Conservation (phyloP, 257 asterid genomes). For the Agastache rugosa region DNA sequence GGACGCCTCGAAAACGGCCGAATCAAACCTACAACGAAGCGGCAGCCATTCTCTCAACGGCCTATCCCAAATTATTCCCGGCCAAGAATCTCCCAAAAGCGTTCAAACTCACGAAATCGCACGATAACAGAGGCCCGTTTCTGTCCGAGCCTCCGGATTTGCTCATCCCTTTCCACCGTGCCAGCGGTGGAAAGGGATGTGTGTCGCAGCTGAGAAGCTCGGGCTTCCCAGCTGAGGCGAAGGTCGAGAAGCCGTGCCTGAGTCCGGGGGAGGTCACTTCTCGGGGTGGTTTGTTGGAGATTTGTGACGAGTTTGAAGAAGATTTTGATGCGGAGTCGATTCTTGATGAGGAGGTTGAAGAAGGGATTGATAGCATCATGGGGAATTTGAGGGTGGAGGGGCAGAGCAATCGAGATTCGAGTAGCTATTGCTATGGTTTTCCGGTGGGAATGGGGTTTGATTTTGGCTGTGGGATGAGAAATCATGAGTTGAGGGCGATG, state of each 20-base stretch:
- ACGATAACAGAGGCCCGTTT: constrained; percentile 34
- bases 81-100: constrained; percentile 61
- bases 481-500: constrained; percentile 51
- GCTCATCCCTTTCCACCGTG: constrained; percentile 47
- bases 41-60: constrained; percentile 75
- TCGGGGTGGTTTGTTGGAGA: constrained; percentile 31
- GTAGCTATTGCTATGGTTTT: constrained; percentile 53
- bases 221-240: constrained; percentile 33
- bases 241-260: constrained; percentile 49
- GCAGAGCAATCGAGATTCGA: constrained; percentile 10
- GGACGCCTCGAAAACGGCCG: constrained; percentile 92
- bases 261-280: constrained; percentile 61
- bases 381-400: constrained; percentile 51
- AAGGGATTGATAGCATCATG: constrained; percentile 84
- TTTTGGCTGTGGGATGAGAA: constrained; percentile 56
- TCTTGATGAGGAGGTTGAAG: constrained; percentile 72
- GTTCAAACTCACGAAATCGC: constrained; percentile 51
- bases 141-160: constrained; percentile 60
- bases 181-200: constrained; percentile 39
- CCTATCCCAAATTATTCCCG: constrained; percentile 71
- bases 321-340: constrained; percentile 77
- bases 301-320: constrained; percentile 41
- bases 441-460: constrained; percentile 72
- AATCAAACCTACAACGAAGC: constrained; percentile 90
- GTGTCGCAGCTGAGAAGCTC: constrained; percentile 32